Base-by-base conservation (phyloP, 2,329 filamentous ascomycete genomes). In the Penicillium sp. region DNA sequence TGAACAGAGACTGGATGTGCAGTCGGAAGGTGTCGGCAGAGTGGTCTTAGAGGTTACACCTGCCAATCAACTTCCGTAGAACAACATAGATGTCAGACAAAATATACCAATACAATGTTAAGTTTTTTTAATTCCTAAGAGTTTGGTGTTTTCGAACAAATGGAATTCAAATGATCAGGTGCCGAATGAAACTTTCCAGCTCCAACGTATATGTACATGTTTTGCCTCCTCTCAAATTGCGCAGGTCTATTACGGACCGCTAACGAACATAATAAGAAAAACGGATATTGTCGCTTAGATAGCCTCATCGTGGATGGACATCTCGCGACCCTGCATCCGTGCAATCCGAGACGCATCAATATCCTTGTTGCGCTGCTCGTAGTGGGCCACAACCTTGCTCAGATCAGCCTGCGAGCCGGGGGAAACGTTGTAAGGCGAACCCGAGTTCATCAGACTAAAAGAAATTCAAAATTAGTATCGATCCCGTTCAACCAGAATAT, bases 341-440 rank as follows among this genome's bases (percentile, higher is more conserved):
- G 71, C 71, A 61, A 83, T 72, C 72, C 85, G 86, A 69, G 78
- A 78, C 70, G 81, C 82, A 59, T 88, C 83, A 57, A 79, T 79
- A 58, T 83, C 81, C 68, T 77, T 75, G 56, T 85, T 81, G 67
- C 83, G 69, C 67, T 81, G 81, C 72, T 86, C 77, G 71, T 88
- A 89, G 75, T 88, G 85, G 29, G 81, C 83, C 58, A 87, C 83
- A 54, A 88, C 78, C 52, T 80, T 72, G 68, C 83, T 82, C 65
- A 90, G 76, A 68, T 87, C 82, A 49, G 81, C 82, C 54, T 80
- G 74, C 46, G 83, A 83, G 51, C 87, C 87, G 44, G 87, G 85
- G 31, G 81, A 76, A 54, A 88, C 82, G 68, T 90, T 90, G 74
- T 80, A 86, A 16, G 86, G 86, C 1, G 84, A 84, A 52, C 84